These are phyloP conservation scores for Candida boleticola DNA, from an alignment of 805 yeast genomes.

Conservation along the genomic window DNA sequence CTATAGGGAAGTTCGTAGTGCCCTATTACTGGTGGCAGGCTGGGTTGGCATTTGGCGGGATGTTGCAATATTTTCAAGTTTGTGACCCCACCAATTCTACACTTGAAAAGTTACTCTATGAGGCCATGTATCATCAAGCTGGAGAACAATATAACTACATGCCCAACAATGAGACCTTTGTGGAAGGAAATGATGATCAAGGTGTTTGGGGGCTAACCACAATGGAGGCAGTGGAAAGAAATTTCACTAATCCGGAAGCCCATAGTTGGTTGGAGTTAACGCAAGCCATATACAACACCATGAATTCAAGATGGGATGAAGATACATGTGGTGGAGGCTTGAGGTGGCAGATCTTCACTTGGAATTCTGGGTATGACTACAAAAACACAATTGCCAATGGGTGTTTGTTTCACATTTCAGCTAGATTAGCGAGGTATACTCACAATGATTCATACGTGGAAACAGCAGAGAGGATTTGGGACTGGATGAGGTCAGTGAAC, in stretches of 20 bases:
- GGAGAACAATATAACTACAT: constrained; percentile 41
- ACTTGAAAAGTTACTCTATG: constrained; percentile 25
- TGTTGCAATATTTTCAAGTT: constrained; percentile 38
- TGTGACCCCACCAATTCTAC: constrained; percentile 36
- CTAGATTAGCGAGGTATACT: constrained; percentile 82
- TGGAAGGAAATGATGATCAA: constrained; percentile 53
- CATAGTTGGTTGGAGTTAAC: constrained; percentile 83
- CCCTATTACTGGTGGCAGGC: constrained; percentile 57
- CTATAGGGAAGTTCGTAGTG: constrained; percentile 43
- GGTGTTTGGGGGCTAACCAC: constrained; percentile 52
- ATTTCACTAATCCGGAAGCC: constrained; percentile 41
- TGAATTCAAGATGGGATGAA: constrained; percentile 86
- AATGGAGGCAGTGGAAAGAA: constrained; percentile 46
- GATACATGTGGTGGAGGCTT: constrained; percentile 80
- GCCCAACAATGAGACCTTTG: constrained; percentile 45
- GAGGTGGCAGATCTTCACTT: constrained; percentile 93
- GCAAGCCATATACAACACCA: constrained; percentile 87
- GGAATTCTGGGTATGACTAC: constrained; percentile 94
- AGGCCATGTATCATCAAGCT: constrained; percentile 44
- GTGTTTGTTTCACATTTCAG: constrained; percentile 80
- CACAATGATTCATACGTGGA: constrained; percentile 69
- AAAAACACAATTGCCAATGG: constrained; percentile 93
- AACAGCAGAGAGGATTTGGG: constrained; percentile 73
- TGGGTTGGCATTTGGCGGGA: constrained; percentile 50
- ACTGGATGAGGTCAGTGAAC: constrained; percentile 61